These are phyloP conservation scores for Daucus carota DNA, from an alignment of 129 eudicot genomes.

Conservation along the genomic window DNA sequence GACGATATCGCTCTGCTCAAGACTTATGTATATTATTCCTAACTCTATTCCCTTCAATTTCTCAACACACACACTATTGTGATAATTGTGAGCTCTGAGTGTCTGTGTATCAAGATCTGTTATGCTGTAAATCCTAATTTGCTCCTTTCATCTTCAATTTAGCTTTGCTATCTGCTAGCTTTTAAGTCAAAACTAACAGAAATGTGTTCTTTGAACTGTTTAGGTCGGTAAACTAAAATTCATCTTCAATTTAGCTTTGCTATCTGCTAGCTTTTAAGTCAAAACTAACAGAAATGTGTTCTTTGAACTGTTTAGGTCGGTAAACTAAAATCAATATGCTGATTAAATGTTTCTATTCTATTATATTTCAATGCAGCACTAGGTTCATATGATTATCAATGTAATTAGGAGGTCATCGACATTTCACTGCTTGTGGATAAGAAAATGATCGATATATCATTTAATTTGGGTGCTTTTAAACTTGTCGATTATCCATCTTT, in stretches of 20 bases:
- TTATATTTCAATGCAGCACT: not conserved
- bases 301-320: not conserved
- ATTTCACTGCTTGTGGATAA: too few species aligned
- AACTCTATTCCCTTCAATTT: constrained; percentile 13
- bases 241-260: too few species aligned
- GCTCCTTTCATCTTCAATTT: not conserved
- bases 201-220: too few species aligned
- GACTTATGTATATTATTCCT: constrained; percentile 43
- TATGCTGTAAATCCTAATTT: not conserved
- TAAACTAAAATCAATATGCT: not conserved
- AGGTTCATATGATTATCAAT: too few species aligned
- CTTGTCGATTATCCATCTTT: not conserved
- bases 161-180: not conserved
- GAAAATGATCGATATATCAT: too few species aligned
- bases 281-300: too few species aligned
- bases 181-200: too few species aligned
- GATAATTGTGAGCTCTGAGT: not conserved
- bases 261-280: too few species aligned
- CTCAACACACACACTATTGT: too few species aligned
- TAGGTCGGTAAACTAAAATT: too few species aligned
- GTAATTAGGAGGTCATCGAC: too few species aligned
- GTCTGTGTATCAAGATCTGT: not conserved
- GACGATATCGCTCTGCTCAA: constrained; percentile 93
- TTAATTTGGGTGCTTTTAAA: not conserved
- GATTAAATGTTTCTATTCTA: not conserved